These are phyloP conservation scores for Leccinum arenicola DNA, from an alignment of 768 basidiomycete genomes.

Conservation along the genomic window DNA sequence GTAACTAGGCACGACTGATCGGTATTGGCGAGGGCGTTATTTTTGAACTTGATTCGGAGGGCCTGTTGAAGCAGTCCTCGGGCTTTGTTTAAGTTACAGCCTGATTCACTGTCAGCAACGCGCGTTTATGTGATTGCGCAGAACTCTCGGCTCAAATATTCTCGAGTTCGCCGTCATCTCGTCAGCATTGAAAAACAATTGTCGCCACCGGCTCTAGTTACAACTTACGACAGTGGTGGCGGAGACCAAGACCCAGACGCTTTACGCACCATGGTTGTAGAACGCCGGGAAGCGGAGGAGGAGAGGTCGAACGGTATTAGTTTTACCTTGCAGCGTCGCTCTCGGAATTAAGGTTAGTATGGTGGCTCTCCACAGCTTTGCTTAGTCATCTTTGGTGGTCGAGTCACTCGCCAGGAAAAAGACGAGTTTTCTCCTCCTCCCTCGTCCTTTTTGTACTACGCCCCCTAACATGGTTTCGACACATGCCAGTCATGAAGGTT, in stretches of 20 bases:
- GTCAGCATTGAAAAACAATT: neutral
- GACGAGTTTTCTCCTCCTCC: conserved; percentile 7
- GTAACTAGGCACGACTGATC: neutral
- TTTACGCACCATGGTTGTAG: conserved; percentile 8
- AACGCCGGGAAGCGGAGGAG: neutral
- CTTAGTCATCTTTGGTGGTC: conserved; percentile 23
- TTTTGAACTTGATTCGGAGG: neutral
- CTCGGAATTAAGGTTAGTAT: neutral
- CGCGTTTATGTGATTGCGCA: neutral
- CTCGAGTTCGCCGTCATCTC: neutral
- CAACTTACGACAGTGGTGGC: neutral
- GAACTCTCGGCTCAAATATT: neutral
- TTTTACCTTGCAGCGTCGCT: neutral
- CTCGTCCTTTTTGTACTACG: neutral
- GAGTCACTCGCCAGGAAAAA: conserved; percentile 2
- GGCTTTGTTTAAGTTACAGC: too few species aligned
- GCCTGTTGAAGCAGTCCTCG: too few species aligned
- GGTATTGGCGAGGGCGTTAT: neutral
- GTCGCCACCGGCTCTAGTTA: neutral
- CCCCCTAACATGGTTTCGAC: conserved; percentile 28
- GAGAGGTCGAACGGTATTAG: neutral
- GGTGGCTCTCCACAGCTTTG: conserved; percentile 2
- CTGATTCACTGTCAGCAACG: neutral
- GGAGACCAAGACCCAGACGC: neutral
- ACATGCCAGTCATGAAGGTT: conserved; percentile 32